Conservation (phyloP, 2,329 filamentous ascomycete species). For the Huntiella bhutanensis region DNA sequence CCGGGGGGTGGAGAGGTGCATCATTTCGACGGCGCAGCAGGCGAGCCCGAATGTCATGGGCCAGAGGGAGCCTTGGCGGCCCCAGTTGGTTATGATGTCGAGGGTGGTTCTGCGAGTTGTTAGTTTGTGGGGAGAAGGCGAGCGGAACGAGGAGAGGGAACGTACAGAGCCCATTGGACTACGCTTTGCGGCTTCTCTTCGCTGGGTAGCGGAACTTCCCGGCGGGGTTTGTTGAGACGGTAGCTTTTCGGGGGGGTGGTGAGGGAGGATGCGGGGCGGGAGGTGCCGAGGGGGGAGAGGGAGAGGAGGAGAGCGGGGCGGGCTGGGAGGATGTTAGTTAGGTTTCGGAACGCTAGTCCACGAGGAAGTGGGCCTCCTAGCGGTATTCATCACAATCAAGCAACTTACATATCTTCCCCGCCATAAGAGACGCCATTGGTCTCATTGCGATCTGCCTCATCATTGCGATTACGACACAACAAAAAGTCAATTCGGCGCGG, state of each 20-base stretch:
- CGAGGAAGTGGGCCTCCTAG: neutral
- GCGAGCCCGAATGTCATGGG: constrained; percentile 77
- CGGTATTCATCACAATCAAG: too few species aligned
- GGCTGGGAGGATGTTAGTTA: constrained; percentile 24
- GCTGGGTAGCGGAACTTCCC: constrained; percentile 59
- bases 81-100: constrained; percentile 69
- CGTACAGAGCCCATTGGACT: constrained; percentile 74
- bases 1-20: constrained; percentile 71
- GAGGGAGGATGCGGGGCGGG: constrained; percentile 41
- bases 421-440: too few species aligned
- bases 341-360: neutral
- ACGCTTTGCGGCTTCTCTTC: constrained; percentile 64
- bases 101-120: constrained; percentile 43
- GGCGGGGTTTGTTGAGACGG: constrained; percentile 23
- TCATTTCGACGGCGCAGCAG: constrained; percentile 84
- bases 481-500: too few species aligned
- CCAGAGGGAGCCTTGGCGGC: constrained; percentile 68
- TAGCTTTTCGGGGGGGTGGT: constrained; percentile 32
- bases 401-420: too few species aligned
- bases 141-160: constrained; percentile 13
- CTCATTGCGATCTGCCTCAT: too few species aligned
- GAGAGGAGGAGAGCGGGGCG: constrained; percentile 45
- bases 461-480: too few species aligned
- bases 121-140: neutral
- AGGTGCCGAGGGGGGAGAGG: constrained; percentile 35